phyloP scores from a whole-genome alignment of 164 flowering plant species.

The Taxillus chinensis region DNA sequence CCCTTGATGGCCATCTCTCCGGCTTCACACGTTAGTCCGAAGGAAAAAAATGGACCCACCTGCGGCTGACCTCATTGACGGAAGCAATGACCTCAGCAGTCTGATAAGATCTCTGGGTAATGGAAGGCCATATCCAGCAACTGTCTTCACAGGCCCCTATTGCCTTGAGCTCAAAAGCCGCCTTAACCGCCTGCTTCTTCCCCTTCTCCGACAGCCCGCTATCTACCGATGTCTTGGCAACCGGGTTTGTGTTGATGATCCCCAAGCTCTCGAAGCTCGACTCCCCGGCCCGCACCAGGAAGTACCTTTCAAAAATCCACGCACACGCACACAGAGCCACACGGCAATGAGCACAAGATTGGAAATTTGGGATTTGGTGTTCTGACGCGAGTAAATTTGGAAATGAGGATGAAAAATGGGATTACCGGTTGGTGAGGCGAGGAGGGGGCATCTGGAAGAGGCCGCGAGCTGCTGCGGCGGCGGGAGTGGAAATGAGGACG shows the following conservation, averaged over 20 bases:
- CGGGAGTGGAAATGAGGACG: conserved; percentile 2
- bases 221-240: conserved; percentile 82
- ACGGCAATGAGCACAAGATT: no score
- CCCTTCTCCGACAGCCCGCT: conserved; percentile 76
- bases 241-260: conserved; percentile 82
- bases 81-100: conserved; percentile 88
- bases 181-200: conserved; percentile 55
- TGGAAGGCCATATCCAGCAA: conserved; percentile 98
- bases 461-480: conserved; percentile 55
- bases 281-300: conserved; percentile 87
- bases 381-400: no score
- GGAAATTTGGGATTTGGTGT: no score
- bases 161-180: conserved; percentile 62
- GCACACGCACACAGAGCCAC: neutral
- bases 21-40: neutral
- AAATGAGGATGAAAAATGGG: no score
- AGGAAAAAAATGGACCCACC: conserved; percentile 23
- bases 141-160: conserved; percentile 69
- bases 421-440: conserved; percentile 70
- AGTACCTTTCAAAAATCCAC: conserved; percentile 39
- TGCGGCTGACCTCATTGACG: conserved; percentile 52
- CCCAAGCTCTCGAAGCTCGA: conserved; percentile 79
- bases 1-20: neutral
- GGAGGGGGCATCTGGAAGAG: conserved; percentile 90
- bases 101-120: conserved; percentile 93